Conservation (phyloP, 2,329 filamentous ascomycete species). For the Ceratocystis ficicola region DNA sequence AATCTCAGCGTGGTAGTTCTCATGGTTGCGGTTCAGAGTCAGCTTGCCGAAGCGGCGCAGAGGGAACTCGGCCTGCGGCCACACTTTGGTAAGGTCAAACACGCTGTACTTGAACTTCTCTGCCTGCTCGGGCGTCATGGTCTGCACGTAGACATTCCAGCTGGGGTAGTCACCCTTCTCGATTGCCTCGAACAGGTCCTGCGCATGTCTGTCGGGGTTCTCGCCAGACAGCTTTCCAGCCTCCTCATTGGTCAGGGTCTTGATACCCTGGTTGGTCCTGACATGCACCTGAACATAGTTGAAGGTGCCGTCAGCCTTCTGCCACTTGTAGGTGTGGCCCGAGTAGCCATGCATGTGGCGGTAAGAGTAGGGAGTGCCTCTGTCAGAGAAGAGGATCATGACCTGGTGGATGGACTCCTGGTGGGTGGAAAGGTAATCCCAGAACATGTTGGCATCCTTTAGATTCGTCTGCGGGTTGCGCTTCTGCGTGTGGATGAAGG, state of each 20-base stretch:
- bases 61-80: constrained; percentile 52
- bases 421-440: constrained; percentile 40
- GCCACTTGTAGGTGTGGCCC: constrained; percentile 55
- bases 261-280: constrained; percentile 50
- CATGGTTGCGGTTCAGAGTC: constrained; percentile 51
- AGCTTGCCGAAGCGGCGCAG: constrained; percentile 49
- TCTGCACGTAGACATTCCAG: constrained; percentile 54
- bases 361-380: constrained; percentile 53
- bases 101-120: constrained; percentile 50
- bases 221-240: constrained; percentile 41
- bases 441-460: constrained; percentile 52
- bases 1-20: constrained; percentile 58
- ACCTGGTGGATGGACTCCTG: constrained; percentile 52
- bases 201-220: constrained; percentile 50
- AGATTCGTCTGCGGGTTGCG: constrained; percentile 60
- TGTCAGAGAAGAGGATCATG: constrained; percentile 54
- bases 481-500: constrained; percentile 70
- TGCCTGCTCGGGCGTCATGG: constrained; percentile 49
- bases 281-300: constrained; percentile 55
- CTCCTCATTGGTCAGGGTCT: constrained; percentile 47
- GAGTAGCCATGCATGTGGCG: constrained; percentile 57
- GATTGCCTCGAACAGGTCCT: constrained; percentile 54
- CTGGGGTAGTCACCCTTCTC: constrained; percentile 46
- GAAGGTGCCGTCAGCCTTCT: constrained; percentile 52
- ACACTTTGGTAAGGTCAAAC: constrained; percentile 59